Base-by-base conservation (phyloP, 768 basidiomycete genomes). In the Amanita rubescens region DNA sequence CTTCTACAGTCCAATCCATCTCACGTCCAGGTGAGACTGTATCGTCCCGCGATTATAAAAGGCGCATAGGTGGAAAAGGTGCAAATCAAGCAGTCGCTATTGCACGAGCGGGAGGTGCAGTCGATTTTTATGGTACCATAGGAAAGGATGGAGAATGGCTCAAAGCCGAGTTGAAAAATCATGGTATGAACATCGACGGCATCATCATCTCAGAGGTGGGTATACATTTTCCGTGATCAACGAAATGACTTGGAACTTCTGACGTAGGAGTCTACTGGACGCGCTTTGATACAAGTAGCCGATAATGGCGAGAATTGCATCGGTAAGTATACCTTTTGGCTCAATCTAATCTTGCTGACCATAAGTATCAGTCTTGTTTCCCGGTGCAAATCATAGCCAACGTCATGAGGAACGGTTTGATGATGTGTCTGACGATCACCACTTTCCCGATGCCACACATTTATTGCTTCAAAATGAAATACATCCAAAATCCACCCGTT, bases 11-110 rank as follows among this genome's bases (percentile, higher is more conserved):
- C 12, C 66, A 72, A 35, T 65, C 72, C 48, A 76, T 84, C 34
- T 77, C 73, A 14, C 74, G 72, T 33, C 79, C 81, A 1, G 81
- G 81, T 27, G 75, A 84, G 64, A 84, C 82, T 3, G 76, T 82
- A 25, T 80, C 80, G 1, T 82, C 82, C 7, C 63, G 66, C 25
- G 60, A 57, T 1, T 74, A 79, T 49, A 74, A 76, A 47, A 73
- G 76, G 47, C 71, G 77, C 0, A 69, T 76, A 2, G 82, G 82
- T 4, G 82, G 82, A 1, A 84, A 84, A 61, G 82, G 82, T 32
- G 81, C 78, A 8, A 84, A 84, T 62, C 82, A 84, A 62, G 79
- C 82, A 5, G 76, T 78, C 5, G 79, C 82, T 2, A 69, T 82
- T 19, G 73, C 75, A 0, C 71, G 71, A 35, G 81, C 82, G 14